These are phyloP conservation scores for Wallacemonas sp. DNA, from an alignment of 208 protist species.

Conservation along the genomic window DNA sequence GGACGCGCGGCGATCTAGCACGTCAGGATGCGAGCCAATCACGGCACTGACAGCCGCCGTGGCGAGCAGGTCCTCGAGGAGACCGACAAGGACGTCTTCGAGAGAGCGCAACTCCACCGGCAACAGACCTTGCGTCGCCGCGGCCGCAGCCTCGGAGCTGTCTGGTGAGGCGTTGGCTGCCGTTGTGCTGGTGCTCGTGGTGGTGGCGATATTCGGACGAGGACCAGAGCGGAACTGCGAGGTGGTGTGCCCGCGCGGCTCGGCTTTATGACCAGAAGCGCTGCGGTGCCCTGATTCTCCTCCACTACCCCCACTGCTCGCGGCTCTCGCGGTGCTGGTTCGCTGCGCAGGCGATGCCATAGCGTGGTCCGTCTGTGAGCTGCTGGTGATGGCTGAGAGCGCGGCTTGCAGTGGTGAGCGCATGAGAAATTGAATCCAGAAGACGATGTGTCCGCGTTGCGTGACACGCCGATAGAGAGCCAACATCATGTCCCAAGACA, in stretches of 20 bases:
- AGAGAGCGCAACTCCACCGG: slow-evolving; percentile 10
- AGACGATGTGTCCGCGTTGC: slow-evolving; percentile 8
- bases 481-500: slow-evolving; percentile 14
- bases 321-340: too few relatives aligned
- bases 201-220: too few relatives aligned
- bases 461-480: slow-evolving; percentile 17
- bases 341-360: too few relatives aligned
- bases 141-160: not conserved
- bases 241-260: too few relatives aligned
- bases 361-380: too few relatives aligned
- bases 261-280: too few relatives aligned
- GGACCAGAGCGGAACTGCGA: too few relatives aligned
- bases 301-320: too few relatives aligned
- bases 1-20: not conserved
- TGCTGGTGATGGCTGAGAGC: not conserved
- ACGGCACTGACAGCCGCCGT: not conserved
- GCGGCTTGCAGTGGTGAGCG: slow-evolving; percentile 13
- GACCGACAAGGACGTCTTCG: not conserved
- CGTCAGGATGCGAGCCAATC: not conserved
- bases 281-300: too few relatives aligned
- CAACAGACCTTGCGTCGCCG: slow-evolving; percentile 1
- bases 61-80: slow-evolving; percentile 12
- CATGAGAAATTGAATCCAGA: slow-evolving; percentile 13
- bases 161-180: not conserved
- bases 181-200: not conserved